Conservation (phyloP, 2,329 filamentous ascomycete species). For the Colletotrichum sp. region DNA sequence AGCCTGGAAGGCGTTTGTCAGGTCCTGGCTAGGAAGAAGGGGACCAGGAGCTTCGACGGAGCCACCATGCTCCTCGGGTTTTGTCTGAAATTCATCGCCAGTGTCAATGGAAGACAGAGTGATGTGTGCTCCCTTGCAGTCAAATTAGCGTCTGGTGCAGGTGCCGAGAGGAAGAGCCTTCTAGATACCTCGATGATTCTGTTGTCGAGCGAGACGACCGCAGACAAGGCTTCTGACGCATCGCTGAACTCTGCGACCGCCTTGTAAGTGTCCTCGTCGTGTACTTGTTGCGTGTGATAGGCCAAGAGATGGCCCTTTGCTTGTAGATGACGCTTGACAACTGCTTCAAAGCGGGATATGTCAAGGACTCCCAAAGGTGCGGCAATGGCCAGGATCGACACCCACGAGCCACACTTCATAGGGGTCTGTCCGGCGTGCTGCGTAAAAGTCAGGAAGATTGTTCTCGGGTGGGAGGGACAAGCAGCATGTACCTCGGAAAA, state of each 20-base stretch:
- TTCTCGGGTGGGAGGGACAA: not conserved
- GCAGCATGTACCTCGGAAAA: constrained; percentile 43
- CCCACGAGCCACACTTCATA: not conserved
- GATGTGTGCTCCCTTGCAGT: not conserved
- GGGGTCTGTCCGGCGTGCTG: not conserved
- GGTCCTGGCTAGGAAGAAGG: not conserved
- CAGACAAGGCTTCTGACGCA: not conserved
- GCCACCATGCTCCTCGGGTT: not conserved
- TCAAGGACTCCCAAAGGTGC: not conserved
- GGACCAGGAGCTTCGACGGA: not conserved
- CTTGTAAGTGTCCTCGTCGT: not conserved
- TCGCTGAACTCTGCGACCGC: constrained; percentile 7
- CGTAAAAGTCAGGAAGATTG: not conserved
- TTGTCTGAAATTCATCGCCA: not conserved
- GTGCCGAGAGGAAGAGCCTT: too few species aligned
- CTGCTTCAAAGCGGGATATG: not conserved
- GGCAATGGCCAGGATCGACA: constrained; percentile 3
- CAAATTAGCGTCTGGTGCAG: not conserved
- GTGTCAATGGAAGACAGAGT: not conserved
- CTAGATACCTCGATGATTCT: constrained; percentile 2
- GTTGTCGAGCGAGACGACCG: constrained; percentile 5
- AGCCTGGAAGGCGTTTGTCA: constrained; percentile 9
- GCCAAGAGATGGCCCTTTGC: constrained; percentile 3
- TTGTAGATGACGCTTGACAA: constrained; percentile 3
- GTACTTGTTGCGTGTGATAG: not conserved